phyloP scores from a whole-genome alignment of 305 asterid species.

The Lippia alba region DNA sequence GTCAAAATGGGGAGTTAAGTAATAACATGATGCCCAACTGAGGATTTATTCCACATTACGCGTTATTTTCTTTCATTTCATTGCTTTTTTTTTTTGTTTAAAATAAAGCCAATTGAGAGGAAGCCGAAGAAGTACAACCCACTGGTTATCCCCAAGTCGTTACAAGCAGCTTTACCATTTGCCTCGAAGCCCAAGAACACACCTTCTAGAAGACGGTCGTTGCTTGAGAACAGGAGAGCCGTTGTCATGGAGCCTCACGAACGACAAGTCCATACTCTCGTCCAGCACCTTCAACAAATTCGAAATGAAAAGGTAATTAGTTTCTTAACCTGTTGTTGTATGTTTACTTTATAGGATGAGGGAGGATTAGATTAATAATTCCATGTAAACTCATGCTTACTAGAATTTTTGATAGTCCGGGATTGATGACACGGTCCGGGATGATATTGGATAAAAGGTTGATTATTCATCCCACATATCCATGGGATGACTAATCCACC shows the following conservation, averaged over 20 bases:
- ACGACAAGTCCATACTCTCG: conserved; percentile 65
- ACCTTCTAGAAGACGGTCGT: conserved; percentile 51
- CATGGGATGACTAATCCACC: too few species aligned
- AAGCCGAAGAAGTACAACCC: conserved; percentile 86
- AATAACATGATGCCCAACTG: too few species aligned
- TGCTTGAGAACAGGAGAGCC: conserved; percentile 65
- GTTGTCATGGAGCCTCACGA: conserved; percentile 88
- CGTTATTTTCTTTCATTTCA: conserved; percentile 20
- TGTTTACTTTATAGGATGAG: too few species aligned
- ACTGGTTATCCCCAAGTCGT: conserved; percentile 74
- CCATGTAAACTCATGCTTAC: too few species aligned
- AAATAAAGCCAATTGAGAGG: conserved; percentile 76
- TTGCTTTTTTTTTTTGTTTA: background rate
- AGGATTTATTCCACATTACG: too few species aligned
- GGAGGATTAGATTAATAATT: too few species aligned
- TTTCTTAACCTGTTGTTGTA: background rate
- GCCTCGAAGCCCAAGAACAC: conserved; percentile 76
- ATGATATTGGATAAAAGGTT: too few species aligned
- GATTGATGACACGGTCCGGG: too few species aligned
- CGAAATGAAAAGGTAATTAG: conserved; percentile 67
- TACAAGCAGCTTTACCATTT: conserved; percentile 80
- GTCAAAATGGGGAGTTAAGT: too few species aligned
- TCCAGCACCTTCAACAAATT: conserved; percentile 75
- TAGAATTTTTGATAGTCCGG: too few species aligned
- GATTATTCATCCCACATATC: too few species aligned